Percentiles rank a stretch among this genome's conserved stretches.
Evolutionary conservation across 2,329 filamentous ascomycete species (phyloP).

Genomic region (Phoma sp.): DNA sequence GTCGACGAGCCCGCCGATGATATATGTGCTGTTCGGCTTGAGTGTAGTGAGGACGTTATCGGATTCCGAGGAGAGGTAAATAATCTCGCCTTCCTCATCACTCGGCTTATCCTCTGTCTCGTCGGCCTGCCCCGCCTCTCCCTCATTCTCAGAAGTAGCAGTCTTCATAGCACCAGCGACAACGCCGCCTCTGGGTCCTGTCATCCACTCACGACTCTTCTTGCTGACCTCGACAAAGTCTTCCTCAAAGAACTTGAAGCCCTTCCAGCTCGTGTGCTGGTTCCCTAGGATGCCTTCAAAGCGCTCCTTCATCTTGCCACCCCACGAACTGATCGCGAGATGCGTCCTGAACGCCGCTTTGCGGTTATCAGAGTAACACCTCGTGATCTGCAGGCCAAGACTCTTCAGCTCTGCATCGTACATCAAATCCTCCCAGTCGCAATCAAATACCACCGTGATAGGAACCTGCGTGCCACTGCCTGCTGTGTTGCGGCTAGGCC

Average conservation of each 20-base stretch:
- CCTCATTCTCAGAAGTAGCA: not conserved
- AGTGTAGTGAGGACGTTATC: slow-evolving; percentile 81
- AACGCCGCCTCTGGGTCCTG: slow-evolving; percentile 62
- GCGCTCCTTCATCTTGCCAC: slow-evolving; percentile 74
- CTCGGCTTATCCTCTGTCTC: slow-evolving; percentile 21
- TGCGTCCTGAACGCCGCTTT: slow-evolving; percentile 72
- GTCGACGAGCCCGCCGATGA: slow-evolving; percentile 93
- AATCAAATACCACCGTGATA: slow-evolving; percentile 85
- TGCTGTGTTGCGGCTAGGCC: slow-evolving; percentile 29
- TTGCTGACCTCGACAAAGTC: slow-evolving; percentile 76
- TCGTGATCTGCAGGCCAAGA: slow-evolving; percentile 81
- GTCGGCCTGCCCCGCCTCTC: slow-evolving; percentile 46
- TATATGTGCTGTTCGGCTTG: slow-evolving; percentile 87
- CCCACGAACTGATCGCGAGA: slow-evolving; percentile 79
- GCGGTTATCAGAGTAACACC: slow-evolving; percentile 88
- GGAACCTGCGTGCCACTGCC: slow-evolving; percentile 68
- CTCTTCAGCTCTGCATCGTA: slow-evolving; percentile 83
- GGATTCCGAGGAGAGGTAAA: slow-evolving; percentile 95
- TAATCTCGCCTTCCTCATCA: slow-evolving; percentile 63
- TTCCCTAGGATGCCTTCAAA: slow-evolving; percentile 78
- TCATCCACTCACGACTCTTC: slow-evolving; percentile 74
- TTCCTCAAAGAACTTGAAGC: slow-evolving; percentile 73
- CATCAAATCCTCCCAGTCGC: slow-evolving; percentile 92
- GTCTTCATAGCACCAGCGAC: slow-evolving; percentile 65
- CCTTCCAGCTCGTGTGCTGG: slow-evolving; percentile 81